phyloP scores from a whole-genome alignment of 2,329 filamentous ascomycete genomes.

The Gremmenia infestans region DNA sequence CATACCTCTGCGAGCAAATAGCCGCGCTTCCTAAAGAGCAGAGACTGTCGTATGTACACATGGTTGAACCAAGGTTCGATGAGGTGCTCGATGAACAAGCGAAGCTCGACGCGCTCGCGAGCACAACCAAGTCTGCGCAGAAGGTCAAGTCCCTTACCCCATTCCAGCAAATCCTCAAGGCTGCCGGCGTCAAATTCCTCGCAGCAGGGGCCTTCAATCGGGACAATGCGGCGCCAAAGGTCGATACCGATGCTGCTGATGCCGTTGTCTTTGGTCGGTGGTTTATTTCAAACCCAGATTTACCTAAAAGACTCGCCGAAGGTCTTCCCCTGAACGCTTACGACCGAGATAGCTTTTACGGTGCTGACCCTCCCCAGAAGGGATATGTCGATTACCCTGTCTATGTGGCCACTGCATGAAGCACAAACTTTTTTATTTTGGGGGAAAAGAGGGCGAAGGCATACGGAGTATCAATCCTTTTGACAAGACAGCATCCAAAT shows the following conservation, averaged over 20 bases:
- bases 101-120: constrained; percentile 4
- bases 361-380: neutral
- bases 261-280: constrained; percentile 25
- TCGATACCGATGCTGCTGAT: constrained; percentile 24
- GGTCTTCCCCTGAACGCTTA: constrained; percentile 6
- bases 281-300: constrained; percentile 39
- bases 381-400: constrained; percentile 5
- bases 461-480: no score
- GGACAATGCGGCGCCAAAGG: neutral
- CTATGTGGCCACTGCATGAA: neutral
- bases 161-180: neutral
- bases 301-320: constrained; percentile 26
- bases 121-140: neutral
- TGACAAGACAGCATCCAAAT: no score
- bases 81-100: constrained; percentile 43
- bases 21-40: constrained; percentile 27
- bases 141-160: neutral
- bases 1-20: constrained; percentile 34
- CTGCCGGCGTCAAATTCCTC: neutral
- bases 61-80: constrained; percentile 49
- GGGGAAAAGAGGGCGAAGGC: no score
- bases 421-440: no score
- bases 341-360: constrained; percentile 15
- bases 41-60: constrained; percentile 45
- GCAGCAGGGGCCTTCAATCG: constrained; percentile 7